phyloP scores from a whole-genome alignment of 805 yeast genomes.

The Blastobotrys robertii region DNA sequence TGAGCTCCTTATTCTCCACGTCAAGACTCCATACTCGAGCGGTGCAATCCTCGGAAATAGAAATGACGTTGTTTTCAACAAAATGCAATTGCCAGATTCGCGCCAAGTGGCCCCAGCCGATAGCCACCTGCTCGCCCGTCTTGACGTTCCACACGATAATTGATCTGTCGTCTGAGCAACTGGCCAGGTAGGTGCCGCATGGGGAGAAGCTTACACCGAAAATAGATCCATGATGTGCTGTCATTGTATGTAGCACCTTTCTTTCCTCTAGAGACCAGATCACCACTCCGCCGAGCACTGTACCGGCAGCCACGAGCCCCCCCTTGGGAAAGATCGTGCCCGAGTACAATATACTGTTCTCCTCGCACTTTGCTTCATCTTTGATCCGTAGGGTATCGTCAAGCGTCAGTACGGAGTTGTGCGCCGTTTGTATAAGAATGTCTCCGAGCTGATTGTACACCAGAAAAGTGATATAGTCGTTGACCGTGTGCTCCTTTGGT shows the following conservation, averaged over 20 bases:
- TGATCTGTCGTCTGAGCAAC: slow-evolving; percentile 93
- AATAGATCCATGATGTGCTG: slow-evolving; percentile 85
- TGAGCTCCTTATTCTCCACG: slow-evolving; percentile 24
- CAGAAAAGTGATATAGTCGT: slow-evolving; percentile 74
- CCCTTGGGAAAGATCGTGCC: slow-evolving; percentile 53
- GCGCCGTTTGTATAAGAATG: slow-evolving; percentile 62
- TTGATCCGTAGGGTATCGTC: slow-evolving; percentile 23
- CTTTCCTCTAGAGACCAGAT: slow-evolving; percentile 49
- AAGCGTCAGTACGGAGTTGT: slow-evolving; percentile 49
- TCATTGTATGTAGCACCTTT: slow-evolving; percentile 42
- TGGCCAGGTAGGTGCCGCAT: slow-evolving; percentile 46
- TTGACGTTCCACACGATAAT: slow-evolving; percentile 62
- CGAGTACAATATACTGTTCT: slow-evolving; percentile 78
- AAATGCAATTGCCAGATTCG: slow-evolving; percentile 81
- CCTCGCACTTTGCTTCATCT: slow-evolving; percentile 40
- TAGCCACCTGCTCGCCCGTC: slow-evolving; percentile 50
- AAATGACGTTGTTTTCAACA: slow-evolving; percentile 37
- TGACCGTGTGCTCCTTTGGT: slow-evolving; percentile 27
- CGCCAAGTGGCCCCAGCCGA: slow-evolving; percentile 96
- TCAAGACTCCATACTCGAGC: slow-evolving; percentile 63
- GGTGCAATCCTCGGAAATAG: slow-evolving; percentile 83
- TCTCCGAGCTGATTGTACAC: slow-evolving; percentile 31
- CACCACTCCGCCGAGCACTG: slow-evolving; percentile 81
- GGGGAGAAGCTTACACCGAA: slow-evolving; percentile 63
- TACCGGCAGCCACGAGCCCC: slow-evolving; percentile 67